These are phyloP conservation scores for Neltuma alba DNA, from an alignment of 306 rosid species.

Conservation along the genomic window DNA sequence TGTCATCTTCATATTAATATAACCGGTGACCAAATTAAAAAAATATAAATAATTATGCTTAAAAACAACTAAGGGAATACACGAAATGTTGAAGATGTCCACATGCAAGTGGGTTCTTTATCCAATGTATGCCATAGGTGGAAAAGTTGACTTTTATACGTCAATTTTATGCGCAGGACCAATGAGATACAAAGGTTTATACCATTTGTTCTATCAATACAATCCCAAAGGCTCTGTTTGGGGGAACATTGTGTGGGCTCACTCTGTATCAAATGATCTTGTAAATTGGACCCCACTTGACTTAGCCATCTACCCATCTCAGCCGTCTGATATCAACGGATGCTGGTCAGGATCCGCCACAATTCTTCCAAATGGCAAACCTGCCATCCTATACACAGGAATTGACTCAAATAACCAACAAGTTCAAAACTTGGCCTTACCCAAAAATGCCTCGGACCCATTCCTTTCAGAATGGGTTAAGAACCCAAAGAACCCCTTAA, in stretches of 20 bases:
- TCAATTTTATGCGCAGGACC: conserved; percentile 50
- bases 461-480: conserved; percentile 75
- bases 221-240: conserved; percentile 73
- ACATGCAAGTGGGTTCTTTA: no score
- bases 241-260: conserved; percentile 94
- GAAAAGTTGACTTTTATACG: background rate
- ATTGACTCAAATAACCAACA: conserved; percentile 51
- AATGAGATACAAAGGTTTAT: conserved; percentile 58
- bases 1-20: no score
- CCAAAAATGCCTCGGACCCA: conserved; percentile 73
- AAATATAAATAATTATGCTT: no score
- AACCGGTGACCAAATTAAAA: no score
- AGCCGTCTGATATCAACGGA: conserved; percentile 66
- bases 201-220: conserved; percentile 82
- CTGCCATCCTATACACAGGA: conserved; percentile 79
- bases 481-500: conserved; percentile 52
- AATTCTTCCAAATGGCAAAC: conserved; percentile 51
- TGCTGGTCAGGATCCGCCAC: conserved; percentile 95
- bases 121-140: no score
- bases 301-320: conserved; percentile 67
- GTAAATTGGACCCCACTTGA: conserved; percentile 76
- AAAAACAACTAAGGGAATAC: no score
- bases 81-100: no score
- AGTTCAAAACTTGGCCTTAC: conserved; percentile 74
- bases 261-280: conserved; percentile 78